These are phyloP conservation scores for Diaporthe helianthi DNA, from an alignment of 2,329 filamentous ascomycete species.

Conservation along the genomic window DNA sequence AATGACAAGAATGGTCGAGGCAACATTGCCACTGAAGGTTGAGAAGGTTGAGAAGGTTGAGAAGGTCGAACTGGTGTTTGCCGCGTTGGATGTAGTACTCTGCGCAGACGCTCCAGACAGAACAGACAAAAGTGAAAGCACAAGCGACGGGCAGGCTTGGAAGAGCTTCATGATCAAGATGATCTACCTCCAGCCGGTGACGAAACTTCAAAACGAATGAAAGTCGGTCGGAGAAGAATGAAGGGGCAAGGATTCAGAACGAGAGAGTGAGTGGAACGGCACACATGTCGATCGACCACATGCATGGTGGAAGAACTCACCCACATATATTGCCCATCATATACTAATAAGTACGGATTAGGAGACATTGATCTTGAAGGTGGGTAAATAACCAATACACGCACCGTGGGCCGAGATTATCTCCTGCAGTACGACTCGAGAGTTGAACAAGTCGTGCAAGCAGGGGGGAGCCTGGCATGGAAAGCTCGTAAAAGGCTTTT, in stretches of 20 bases:
- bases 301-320: background rate
- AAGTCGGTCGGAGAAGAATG: constrained; percentile 2
- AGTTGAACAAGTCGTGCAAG: background rate
- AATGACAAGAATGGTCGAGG: constrained; percentile 15
- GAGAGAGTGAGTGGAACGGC: background rate
- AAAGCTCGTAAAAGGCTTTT: background rate
- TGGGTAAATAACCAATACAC: background rate
- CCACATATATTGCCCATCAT: background rate
- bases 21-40: constrained; percentile 13
- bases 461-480: background rate
- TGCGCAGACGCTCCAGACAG: background rate
- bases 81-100: background rate
- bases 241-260: background rate
- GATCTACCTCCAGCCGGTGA: background rate
- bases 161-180: background rate
- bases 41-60: background rate
- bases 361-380: background rate
- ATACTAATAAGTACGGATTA: too few relatives aligned
- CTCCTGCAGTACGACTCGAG: background rate
- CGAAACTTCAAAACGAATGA: background rate
- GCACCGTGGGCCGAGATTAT: background rate
- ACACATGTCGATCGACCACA: background rate
- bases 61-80: background rate
- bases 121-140: constrained; percentile 3
- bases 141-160: background rate